Conservation (phyloP, 75 land plant species). For the Cunninghamia lanceolata region DNA sequence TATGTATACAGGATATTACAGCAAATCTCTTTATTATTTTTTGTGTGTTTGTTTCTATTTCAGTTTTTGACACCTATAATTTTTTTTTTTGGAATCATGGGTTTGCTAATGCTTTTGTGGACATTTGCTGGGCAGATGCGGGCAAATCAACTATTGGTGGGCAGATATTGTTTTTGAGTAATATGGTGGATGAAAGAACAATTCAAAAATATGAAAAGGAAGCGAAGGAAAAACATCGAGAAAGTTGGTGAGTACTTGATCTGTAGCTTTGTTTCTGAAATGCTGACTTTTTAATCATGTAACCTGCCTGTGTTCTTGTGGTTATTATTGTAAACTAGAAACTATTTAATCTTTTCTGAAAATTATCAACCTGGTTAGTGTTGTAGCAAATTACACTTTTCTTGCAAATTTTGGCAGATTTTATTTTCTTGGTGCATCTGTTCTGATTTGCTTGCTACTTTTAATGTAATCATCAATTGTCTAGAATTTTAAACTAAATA, state of each 20-base stretch:
- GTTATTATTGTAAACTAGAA: background rate
- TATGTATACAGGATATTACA: too few species aligned
- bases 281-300: background rate
- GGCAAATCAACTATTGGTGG: conserved; percentile 99
- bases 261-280: background rate
- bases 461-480: background rate
- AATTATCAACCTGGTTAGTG: background rate
- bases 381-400: background rate
- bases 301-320: background rate
- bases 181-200: conserved; percentile 97
- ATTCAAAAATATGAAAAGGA: conserved; percentile 99
- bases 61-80: background rate
- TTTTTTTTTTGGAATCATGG: background rate
- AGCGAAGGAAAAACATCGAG: conserved; percentile 98
- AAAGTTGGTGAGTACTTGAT: conserved; percentile 78
- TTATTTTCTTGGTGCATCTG: background rate
- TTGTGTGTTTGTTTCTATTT: background rate
- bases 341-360: background rate
- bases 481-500: background rate
- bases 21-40: too few species aligned
- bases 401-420: background rate
- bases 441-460: background rate
- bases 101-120: background rate
- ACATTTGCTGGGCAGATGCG: conserved; percentile 67
- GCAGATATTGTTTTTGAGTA: conserved; percentile 88